Conservation (phyloP, 139 green algal genomes). For the Volvox reticuliferus region DNA sequence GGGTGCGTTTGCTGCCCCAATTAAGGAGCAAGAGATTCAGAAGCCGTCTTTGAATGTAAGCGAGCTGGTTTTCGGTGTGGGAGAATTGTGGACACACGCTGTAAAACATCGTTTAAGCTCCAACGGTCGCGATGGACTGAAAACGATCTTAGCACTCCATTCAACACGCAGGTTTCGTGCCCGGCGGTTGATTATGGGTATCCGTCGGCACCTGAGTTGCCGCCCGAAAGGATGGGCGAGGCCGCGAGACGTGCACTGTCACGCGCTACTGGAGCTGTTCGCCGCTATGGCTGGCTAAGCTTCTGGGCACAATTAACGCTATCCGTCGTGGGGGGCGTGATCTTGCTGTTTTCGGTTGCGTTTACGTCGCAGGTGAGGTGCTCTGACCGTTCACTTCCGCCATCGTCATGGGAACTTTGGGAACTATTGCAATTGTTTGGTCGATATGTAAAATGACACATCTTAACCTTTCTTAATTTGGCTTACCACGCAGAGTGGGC, state of each 20-base stretch:
- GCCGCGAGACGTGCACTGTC: slow-evolving; percentile 60
- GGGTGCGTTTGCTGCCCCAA: neutral
- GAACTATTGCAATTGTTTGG: neutral
- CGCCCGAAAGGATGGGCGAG: slow-evolving; percentile 59
- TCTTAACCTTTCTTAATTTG: too few species aligned
- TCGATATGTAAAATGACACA: neutral
- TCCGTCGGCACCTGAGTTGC: slow-evolving; percentile 48
- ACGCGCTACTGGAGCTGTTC: slow-evolving; percentile 66
- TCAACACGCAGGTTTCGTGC: slow-evolving; percentile 1
- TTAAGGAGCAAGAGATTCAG: neutral
- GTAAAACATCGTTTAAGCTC: neutral
- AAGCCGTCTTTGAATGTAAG: neutral
- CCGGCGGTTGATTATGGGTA: slow-evolving; percentile 35
- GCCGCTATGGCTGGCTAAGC: slow-evolving; percentile 86
- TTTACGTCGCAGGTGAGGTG: slow-evolving; percentile 86
- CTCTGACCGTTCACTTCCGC: neutral
- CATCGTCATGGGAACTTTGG: neutral
- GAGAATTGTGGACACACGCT: neutral
- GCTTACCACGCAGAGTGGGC: slow-evolving; percentile 71
- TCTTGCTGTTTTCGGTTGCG: slow-evolving; percentile 96
- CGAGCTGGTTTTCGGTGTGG: neutral
- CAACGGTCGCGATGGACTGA: neutral
- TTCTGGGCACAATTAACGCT: slow-evolving; percentile 98
- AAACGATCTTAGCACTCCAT: neutral
- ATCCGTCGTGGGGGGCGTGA: slow-evolving; percentile 88